phyloP scores from a whole-genome alignment of 2,329 filamentous ascomycete genomes.

The Dactylellina sp. region DNA sequence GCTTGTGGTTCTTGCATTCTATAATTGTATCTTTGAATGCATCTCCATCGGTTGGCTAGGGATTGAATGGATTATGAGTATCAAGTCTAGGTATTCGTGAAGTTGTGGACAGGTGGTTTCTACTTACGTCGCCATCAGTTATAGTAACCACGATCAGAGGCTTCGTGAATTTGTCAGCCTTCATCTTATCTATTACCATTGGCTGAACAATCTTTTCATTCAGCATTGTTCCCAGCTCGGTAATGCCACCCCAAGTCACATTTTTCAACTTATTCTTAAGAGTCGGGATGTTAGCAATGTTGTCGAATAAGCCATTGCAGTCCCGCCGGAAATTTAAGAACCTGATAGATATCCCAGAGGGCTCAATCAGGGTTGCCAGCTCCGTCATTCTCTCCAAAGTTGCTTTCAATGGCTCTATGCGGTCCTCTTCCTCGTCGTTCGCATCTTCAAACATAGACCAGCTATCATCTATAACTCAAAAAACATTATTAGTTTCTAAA shows the following conservation, averaged over 20 bases:
- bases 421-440: conserved; percentile 13
- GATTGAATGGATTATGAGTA: neutral
- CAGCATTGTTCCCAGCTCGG: conserved; percentile 25
- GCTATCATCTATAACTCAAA: conserved; percentile 25
- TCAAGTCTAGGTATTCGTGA: neutral
- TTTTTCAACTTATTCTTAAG: no score
- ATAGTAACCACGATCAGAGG: conserved; percentile 41
- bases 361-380: conserved; percentile 33
- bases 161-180: conserved; percentile 20
- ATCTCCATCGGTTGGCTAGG: conserved; percentile 17
- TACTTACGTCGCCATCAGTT: conserved; percentile 45
- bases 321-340: conserved; percentile 33
- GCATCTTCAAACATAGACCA: conserved; percentile 7
- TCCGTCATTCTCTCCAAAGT: conserved; percentile 15
- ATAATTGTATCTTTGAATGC: conserved; percentile 24
- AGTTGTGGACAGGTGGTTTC: no score
- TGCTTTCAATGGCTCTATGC: conserved; percentile 16
- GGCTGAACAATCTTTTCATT: conserved; percentile 40
- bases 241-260: conserved; percentile 2
- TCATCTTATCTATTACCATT: conserved; percentile 40
- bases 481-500: no score
- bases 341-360: conserved; percentile 35
- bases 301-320: conserved; percentile 6
- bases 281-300: neutral
- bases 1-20: conserved; percentile 11